These are phyloP conservation scores for Paramecium tetraurelia DNA, from an alignment of 73 alveolate genomes.

Conservation along the genomic window DNA sequence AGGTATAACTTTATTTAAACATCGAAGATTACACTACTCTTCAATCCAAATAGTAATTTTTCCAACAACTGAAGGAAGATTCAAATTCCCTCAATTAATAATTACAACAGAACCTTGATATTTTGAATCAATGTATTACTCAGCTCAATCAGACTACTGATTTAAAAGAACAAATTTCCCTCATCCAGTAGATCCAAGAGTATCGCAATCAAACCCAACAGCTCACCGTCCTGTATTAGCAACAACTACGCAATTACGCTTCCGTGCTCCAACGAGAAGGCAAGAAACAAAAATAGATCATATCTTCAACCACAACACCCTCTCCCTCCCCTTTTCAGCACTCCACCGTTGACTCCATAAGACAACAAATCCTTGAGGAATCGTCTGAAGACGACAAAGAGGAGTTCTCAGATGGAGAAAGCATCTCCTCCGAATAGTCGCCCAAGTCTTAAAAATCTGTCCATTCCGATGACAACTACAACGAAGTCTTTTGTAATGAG, in stretches of 20 bases:
- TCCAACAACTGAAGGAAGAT: neutral
- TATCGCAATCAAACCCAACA: constrained; percentile 35
- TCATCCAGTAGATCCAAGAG: neutral
- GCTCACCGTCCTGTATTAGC: neutral
- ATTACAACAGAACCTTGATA: neutral
- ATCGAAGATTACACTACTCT: constrained; percentile 18
- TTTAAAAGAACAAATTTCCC: neutral
- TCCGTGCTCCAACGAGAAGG: constrained; percentile 38
- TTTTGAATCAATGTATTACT: neutral
- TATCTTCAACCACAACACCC: neutral
- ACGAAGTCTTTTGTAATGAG: neutral
- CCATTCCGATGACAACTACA: neutral
- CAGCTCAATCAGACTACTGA: neutral
- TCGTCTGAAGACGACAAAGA: neutral
- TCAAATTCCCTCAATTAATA: neutral
- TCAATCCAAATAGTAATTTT: neutral
- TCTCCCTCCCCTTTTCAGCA: constrained; percentile 20
- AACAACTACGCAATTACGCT: neutral
- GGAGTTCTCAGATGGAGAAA: constrained; percentile 17
- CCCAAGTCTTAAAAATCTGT: neutral
- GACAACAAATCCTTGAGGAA: neutral
- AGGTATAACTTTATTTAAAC: neutral
- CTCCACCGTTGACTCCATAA: neutral
- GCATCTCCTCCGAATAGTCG: neutral
- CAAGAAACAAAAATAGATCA: neutral